These are phyloP conservation scores for Plasmodium inui DNA, from an alignment of 169 alveolate genomes.

Conservation along the genomic window DNA sequence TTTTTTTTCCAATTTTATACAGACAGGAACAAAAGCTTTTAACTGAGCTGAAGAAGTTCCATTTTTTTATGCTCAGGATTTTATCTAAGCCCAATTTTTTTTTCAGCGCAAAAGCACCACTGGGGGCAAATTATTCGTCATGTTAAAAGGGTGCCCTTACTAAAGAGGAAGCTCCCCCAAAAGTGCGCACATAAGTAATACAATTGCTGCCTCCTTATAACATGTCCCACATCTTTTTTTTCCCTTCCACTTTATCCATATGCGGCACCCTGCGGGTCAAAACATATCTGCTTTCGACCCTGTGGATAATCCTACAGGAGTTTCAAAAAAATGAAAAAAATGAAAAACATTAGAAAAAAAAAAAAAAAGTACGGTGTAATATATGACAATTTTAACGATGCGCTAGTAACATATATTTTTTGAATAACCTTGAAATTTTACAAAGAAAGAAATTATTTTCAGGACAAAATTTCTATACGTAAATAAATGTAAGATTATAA, in stretches of 20 bases:
- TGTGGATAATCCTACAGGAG: neutral
- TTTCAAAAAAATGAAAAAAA: neutral
- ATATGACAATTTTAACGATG: neutral
- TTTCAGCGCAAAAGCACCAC: neutral
- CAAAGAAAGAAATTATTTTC: neutral
- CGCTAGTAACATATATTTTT: neutral
- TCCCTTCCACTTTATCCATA: neutral
- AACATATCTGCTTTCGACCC: neutral
- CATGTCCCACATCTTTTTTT: neutral
- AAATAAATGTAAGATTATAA: neutral
- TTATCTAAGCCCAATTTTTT: neutral
- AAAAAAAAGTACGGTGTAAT: neutral
- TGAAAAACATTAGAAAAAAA: too few species aligned
- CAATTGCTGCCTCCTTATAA: neutral
- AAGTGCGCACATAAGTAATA: neutral
- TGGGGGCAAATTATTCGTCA: neutral
- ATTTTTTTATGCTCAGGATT: neutral
- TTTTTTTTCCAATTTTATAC: neutral
- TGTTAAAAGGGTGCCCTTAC: neutral
- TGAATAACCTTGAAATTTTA: neutral
- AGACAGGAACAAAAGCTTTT: neutral
- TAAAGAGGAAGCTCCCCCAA: neutral
- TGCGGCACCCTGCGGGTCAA: neutral
- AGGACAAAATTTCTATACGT: neutral
- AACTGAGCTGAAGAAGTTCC: neutral